Evolutionary conservation across 148 eudicot genomes (phyloP), one percentile per base, ranked within the genome.

Genomic region (Vaccinium vitisidaea): DNA sequence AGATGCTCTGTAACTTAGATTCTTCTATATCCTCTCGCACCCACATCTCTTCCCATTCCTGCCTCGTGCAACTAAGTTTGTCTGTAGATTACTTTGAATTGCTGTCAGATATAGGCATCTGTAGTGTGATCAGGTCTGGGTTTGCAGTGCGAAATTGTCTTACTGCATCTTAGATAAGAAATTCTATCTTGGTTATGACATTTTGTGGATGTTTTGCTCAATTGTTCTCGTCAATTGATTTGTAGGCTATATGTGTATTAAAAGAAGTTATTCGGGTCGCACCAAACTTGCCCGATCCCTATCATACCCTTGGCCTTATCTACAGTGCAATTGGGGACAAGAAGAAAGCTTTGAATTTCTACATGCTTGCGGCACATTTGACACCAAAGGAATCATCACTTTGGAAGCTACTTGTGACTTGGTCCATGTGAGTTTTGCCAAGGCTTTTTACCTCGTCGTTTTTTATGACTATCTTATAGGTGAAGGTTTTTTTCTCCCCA

Each of bases 321-420:
- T 91, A 92, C 74, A 82, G 89, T 71, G 86, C 87, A 8, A 88
- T 89, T 88, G 92, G 93, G 77, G 90, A 94, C 85, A 89, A 88
- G 80, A 93, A 86, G 89, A 93, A 86, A 87, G 91, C 98, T 52
- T 82, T 90, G 55, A 87, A 86, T 67, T 96, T 87, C 83, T 92
- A 91, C 85, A 87, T 93, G 97, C 85, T 96, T 85, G 95, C 98
- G 84, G 99, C 97, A 79, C 91, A 87, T 92, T 87, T 92, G 80
- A 84, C 91, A 78, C 98, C 98, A 75, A 94, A 92, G 85, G 92
- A 92, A 82, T 85, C 92, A 69, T 84, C 94, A 56, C 89, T 92
- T 65, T 96, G 99, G 99, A 93, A 96, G 84, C 88, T 78, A 25
- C 95, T 92, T 56, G 84, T 94, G 53, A 61, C 88, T 78, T 90